phyloP scores from a whole-genome alignment of 108 stramenopile species.

The Skeletonema costatum region DNA sequence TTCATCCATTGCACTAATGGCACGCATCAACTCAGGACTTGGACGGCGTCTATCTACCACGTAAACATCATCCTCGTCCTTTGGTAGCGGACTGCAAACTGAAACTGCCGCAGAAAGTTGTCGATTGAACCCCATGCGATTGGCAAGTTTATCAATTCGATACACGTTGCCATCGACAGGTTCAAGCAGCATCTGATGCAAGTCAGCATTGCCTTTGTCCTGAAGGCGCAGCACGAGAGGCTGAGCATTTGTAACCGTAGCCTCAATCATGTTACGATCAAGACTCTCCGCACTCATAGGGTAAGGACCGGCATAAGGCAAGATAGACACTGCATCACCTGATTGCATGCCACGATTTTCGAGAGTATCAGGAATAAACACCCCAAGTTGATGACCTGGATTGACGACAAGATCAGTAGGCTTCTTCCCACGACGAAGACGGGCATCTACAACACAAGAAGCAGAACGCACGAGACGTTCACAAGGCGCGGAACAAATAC shows the following conservation, averaged over 20 bases:
- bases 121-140: slow-evolving; percentile 93
- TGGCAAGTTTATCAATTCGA: slow-evolving; percentile 92
- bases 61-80: slow-evolving; percentile 41
- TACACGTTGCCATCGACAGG: slow-evolving; percentile 83
- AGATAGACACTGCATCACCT: slow-evolving; percentile 89
- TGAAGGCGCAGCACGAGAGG: slow-evolving; percentile 86
- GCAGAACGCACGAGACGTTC: slow-evolving; percentile 82
- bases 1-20: slow-evolving; percentile 95
- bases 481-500: slow-evolving; percentile 91
- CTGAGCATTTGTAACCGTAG: slow-evolving; percentile 81
- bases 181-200: slow-evolving; percentile 80
- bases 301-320: slow-evolving; percentile 91
- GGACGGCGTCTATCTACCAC: slow-evolving; percentile 65
- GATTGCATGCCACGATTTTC: slow-evolving; percentile 91
- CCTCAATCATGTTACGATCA: slow-evolving; percentile 93
- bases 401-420: slow-evolving; percentile 80
- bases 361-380: slow-evolving; percentile 87
- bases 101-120: slow-evolving; percentile 84
- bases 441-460: slow-evolving; percentile 90
- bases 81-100: slow-evolving; percentile 64
- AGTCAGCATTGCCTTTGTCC: slow-evolving; percentile 79
- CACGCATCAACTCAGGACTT: slow-evolving; percentile 75
- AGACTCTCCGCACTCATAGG: slow-evolving; percentile 91
- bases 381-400: slow-evolving; percentile 88
- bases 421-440: slow-evolving; percentile 82